Base-by-base conservation (phyloP, 192 early-diverging fungal genomes). In the Coemansia sp. region DNA sequence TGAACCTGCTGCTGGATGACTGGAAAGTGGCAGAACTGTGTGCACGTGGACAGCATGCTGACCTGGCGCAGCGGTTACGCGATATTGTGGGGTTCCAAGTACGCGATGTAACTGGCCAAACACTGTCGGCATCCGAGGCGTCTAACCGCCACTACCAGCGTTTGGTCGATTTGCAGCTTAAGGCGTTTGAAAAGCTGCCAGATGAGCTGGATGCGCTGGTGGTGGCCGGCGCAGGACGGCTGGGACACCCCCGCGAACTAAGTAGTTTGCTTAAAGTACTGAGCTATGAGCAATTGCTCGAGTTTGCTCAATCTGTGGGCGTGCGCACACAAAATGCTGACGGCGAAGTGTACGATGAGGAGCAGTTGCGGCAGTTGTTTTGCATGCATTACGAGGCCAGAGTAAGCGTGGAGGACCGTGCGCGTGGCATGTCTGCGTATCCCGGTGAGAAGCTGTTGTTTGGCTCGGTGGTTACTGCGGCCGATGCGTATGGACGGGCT, bases 1-100 rank as follows among this genome's bases (percentile, higher is more conserved):
- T 97, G 52, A 87, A 90, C 65, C 76, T 86, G 2, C 55, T 99
- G 5, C 62, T 99, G 16, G 80, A 87, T 9, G 97, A 99, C 63
- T 88, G 90, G 54, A 86, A 94, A 41, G 70, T 96, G 29, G 67
- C 87, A 1, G 79, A 82, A 8, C 74, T 74, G 10, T 67, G 67
- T 19, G 45, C n/a, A 19, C 48, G 6, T 17, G 48, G 3, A 7
- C 6, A 1, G 48, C 19, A 45, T n/a, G 41, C 90, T 39, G 86
- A 85, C 12, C 80, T 88, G 52, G 84, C 92, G n/a, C 80, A 72
- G 16, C 87, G 85, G 62, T 93, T 95, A 67, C 69, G 85, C 11
- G 79, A 81, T 0, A 3, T 12, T 12, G 61, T 75, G 22, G 12
- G 56, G 39, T 97, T 96, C 59, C 89, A 91, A 37, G 89, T 99